phyloP scores from a whole-genome alignment of 352 stramenopile genomes.

The Phytophthora ramorum region DNA sequence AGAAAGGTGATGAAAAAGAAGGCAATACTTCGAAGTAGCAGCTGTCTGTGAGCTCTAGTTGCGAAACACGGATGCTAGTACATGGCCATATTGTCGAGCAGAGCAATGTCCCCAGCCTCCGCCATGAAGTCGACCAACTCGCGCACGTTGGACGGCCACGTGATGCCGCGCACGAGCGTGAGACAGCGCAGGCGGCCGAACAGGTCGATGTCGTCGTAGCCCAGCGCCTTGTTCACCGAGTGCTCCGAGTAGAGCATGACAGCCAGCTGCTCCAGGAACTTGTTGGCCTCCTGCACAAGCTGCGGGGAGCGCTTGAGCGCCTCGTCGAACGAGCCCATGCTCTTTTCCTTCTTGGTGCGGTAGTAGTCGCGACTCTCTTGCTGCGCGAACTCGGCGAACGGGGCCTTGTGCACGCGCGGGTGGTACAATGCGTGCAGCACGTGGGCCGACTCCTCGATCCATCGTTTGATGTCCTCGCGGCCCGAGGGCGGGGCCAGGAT shows the following conservation, averaged over 20 bases:
- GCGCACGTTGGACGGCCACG: conserved; percentile 59
- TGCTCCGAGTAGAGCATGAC: conserved; percentile 49
- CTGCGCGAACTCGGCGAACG: conserved; percentile 60
- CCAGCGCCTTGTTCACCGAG: conserved; percentile 56
- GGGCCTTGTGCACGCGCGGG: conserved; percentile 48
- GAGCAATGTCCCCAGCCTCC: conserved; percentile 49
- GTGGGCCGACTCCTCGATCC: conserved; percentile 46
- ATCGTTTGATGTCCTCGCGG: conserved; percentile 52
- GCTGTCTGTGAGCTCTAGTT: no score
- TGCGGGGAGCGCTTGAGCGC: conserved; percentile 50
- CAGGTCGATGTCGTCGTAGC: conserved; percentile 71
- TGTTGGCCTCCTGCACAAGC: conserved; percentile 51
- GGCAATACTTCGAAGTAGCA: no score
- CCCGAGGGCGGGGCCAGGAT: conserved; percentile 40
- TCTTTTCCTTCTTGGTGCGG: conserved; percentile 56
- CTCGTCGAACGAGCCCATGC: conserved; percentile 45
- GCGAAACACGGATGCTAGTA: conserved; percentile 28
- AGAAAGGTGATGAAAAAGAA: no score
- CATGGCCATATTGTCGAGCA: conserved; percentile 59
- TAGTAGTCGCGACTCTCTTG: conserved; percentile 62
- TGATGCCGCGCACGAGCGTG: conserved; percentile 59
- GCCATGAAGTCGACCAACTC: conserved; percentile 65
- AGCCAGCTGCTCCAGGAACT: conserved; percentile 42
- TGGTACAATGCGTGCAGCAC: conserved; percentile 49
- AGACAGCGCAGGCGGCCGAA: conserved; percentile 58